Base-by-base conservation (phyloP, 495 filamentous ascomycete genomes). In the Lepraria neglecta region DNA sequence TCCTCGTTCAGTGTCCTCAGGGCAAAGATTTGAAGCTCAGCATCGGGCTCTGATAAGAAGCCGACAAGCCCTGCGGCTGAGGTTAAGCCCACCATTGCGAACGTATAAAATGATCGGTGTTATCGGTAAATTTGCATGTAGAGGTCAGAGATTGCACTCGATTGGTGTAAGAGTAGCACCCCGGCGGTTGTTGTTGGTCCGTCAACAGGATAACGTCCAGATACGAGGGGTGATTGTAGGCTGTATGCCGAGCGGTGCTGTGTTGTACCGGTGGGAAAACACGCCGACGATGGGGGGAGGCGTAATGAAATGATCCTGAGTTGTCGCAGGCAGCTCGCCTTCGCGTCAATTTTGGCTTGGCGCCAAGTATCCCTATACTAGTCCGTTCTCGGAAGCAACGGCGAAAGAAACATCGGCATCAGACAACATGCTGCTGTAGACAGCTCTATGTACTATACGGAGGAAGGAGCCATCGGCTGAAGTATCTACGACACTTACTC, bases 51-150 rank as follows among this genome's bases (percentile, higher is more conserved):
- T 65, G 91, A 87, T 51, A 99, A 84, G 74, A 97, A 95, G 74
- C 91, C 92, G 70, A 99, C 85, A 45, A 99, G 85, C 70, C 95
- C 95, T 60, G 89, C 89, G 63, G 92, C 95, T 58, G 95, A 96
- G 68, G 90, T 89, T 69, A 99, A 80, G 72, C 88, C 91, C 71
- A 92, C 89, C 94, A 99, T 99, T 24, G 70, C 78, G 69, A 59
- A 19, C 24, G 28, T 54, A 60, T 27, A 45, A 38, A 24, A 12
- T 12, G 15, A 12, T 38, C 21, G 44, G 11, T 48, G 11, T 40
- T 50, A 40, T 51, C 30, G 21, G 6, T 7, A 30, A 14, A 51
- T 31, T 38, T n/a, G 33, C 45, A 27, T 19, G 12, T 27, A 43
- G 47, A 48, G 17, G 47, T 21, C 15, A 38, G 45, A 46, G 57